phyloP scores from a whole-genome alignment of 148 eudicot species.

The Persicaria maculosa region DNA sequence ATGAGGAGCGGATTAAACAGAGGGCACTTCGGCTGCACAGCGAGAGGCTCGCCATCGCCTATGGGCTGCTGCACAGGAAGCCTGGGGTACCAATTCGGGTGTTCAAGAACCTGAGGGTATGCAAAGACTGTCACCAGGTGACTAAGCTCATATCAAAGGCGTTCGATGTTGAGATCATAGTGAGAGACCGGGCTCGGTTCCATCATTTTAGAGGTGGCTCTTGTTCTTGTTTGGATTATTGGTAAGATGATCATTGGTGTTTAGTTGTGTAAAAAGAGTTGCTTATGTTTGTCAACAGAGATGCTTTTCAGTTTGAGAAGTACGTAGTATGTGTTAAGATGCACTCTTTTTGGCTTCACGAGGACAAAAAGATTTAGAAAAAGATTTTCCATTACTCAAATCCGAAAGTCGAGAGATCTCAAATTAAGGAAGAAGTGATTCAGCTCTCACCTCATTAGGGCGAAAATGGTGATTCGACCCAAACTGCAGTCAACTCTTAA shows the following conservation, averaged over 20 bases:
- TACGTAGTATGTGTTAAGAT: no score
- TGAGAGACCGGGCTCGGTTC: slow-evolving; percentile 66
- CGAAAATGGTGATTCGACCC: no score
- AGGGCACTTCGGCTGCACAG: slow-evolving; percentile 49
- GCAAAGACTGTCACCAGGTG: slow-evolving; percentile 63
- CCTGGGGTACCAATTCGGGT: slow-evolving; percentile 60
- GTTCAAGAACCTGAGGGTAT: slow-evolving; percentile 62
- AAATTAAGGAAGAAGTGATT: no score
- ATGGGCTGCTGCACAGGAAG: slow-evolving; percentile 40
- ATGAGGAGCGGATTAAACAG: slow-evolving; percentile 31
- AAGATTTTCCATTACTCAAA: no score
- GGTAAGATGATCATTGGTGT: slow-evolving; percentile 19
- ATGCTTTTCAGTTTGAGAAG: no score
- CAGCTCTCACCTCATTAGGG: no score
- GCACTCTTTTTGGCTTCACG: no score
- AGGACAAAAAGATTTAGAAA: no score
- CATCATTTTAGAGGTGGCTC: slow-evolving; percentile 55
- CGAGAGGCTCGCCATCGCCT: slow-evolving; percentile 76
- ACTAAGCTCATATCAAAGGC: slow-evolving; percentile 46
- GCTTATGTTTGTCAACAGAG: neutral
- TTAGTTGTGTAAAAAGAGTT: neutral
- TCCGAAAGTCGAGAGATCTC: no score
- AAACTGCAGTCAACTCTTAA: no score
- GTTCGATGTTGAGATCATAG: slow-evolving; percentile 47
- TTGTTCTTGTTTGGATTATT: slow-evolving; percentile 61